Percentiles rank a stretch among this genome's conserved stretches.
Evolutionary conservation across 345 rosid species (phyloP).

Genomic region (Microthlaspi erraticum): DNA sequence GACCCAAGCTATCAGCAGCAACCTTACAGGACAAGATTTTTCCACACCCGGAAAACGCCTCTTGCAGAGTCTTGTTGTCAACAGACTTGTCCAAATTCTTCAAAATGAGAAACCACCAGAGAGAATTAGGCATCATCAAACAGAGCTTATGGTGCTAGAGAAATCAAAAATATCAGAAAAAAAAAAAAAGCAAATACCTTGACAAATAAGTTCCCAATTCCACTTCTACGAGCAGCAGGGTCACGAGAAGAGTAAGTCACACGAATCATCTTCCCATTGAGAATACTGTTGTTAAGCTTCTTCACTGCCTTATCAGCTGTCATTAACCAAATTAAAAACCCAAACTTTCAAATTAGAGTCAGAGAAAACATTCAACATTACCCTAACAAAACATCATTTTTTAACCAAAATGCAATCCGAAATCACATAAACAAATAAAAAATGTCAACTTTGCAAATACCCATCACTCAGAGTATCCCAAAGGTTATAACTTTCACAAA

Average conservation of each 20-base stretch:
- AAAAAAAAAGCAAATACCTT: constrained; percentile 50
- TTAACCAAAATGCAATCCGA: constrained; percentile 5
- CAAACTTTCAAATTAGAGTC: too few relatives aligned
- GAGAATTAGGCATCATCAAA: not conserved
- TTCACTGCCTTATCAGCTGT: constrained; percentile 90
- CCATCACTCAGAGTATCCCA: constrained; percentile 24
- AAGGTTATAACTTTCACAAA: not conserved
- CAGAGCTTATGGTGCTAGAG: not conserved
- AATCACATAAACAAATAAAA: constrained; percentile 6
- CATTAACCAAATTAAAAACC: not conserved
- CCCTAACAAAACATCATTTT: too few relatives aligned
- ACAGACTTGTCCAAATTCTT: constrained; percentile 84
- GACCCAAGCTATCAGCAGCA: constrained; percentile 72
- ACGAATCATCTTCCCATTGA: constrained; percentile 81
- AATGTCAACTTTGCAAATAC: constrained; percentile 9
- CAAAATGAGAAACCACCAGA: constrained; percentile 16
- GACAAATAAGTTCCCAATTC: constrained; percentile 73
- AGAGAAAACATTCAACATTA: too few relatives aligned
- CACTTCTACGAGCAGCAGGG: constrained; percentile 74
- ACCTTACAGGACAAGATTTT: constrained; percentile 76
- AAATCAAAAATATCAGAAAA: too few relatives aligned
- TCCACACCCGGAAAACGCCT: constrained; percentile 70
- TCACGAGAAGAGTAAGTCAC: constrained; percentile 85
- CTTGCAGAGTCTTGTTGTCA: constrained; percentile 77
- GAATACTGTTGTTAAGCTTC: constrained; percentile 64